A percentile compares a stretch with the other conserved stretches of the same genome.
Evolutionary conservation across 1,284 basidiomycete species (phyloP).

Genomic region (Porogramme epimiltina): DNA sequence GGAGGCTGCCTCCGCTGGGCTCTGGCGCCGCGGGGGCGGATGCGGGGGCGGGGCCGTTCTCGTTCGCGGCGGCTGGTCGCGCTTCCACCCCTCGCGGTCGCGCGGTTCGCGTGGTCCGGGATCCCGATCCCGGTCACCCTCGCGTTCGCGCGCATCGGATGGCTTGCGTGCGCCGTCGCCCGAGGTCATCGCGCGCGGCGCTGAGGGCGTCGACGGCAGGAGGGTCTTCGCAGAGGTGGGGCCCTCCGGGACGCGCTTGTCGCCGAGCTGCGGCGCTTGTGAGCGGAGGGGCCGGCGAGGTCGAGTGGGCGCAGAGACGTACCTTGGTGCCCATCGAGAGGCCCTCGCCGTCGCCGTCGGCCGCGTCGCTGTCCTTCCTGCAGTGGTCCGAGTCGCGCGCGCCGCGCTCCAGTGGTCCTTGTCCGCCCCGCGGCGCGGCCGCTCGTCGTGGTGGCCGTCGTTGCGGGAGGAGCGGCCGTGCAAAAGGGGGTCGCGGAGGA

Average conservation of each 20-base stretch:
- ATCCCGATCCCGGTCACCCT: slow-evolving; percentile 28
- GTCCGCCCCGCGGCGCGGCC: slow-evolving; percentile 63
- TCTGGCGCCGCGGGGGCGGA: no score
- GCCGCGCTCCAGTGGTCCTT: slow-evolving; percentile 67
- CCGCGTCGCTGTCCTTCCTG: slow-evolving; percentile 59
- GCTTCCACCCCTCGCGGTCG: slow-evolving; percentile 21
- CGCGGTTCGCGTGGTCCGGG: no score
- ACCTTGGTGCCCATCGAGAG: slow-evolving; percentile 58
- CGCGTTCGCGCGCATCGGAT: slow-evolving; percentile 23
- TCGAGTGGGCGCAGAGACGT: slow-evolving; percentile 13
- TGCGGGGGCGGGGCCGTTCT: no score
- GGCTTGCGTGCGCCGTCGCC: slow-evolving; percentile 29
- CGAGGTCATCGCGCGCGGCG: slow-evolving; percentile 66
- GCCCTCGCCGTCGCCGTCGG: slow-evolving; percentile 46
- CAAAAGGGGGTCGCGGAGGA: no score
- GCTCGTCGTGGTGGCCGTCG: slow-evolving; percentile 73
- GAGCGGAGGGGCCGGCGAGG: neutral
- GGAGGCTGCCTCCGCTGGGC: slow-evolving; percentile 47
- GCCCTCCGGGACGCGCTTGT: slow-evolving; percentile 61
- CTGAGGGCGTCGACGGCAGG: slow-evolving; percentile 65
- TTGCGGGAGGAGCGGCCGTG: slow-evolving; percentile 75
- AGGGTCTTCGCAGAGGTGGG: slow-evolving; percentile 46
- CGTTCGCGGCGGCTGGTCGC: slow-evolving; percentile 25
- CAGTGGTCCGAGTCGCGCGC: slow-evolving; percentile 68
- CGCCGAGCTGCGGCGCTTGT: slow-evolving; percentile 39